phyloP scores from a whole-genome alignment of 345 rosid species.

The Toxicodendron radicans region DNA sequence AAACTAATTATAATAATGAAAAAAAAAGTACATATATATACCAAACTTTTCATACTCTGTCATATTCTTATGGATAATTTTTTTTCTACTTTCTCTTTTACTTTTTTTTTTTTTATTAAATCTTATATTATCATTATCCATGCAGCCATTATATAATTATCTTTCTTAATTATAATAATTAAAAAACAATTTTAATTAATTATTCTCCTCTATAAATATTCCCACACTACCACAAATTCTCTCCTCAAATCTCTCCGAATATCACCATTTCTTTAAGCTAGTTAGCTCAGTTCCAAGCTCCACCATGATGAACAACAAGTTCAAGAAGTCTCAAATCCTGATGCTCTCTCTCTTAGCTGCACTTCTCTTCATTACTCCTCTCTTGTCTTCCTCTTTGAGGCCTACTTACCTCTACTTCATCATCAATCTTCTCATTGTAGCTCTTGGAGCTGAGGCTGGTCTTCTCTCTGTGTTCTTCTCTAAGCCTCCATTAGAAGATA shows the following conservation, averaged over 20 bases:
- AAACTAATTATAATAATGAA: too few species aligned
- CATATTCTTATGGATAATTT: not conserved
- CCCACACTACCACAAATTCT: constrained; percentile 19
- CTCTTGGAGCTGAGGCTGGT: constrained; percentile 69
- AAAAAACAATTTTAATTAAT: too few species aligned
- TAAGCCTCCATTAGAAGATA: constrained; percentile 33
- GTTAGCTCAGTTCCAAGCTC: not conserved
- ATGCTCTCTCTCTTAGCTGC: constrained; percentile 41
- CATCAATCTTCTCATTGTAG: constrained; percentile 56
- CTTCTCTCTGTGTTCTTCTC: constrained; percentile 44
- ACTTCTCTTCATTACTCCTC: constrained; percentile 49
- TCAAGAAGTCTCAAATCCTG: constrained; percentile 47
- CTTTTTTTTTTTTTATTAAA: not conserved
- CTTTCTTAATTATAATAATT: too few species aligned
- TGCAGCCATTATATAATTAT: not conserved
- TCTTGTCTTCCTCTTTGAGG: constrained; percentile 49
- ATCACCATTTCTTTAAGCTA: not conserved
- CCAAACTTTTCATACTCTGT: not conserved
- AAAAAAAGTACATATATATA: too few species aligned
- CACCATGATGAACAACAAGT: constrained; percentile 34
- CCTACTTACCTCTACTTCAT: constrained; percentile 56
- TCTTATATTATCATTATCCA: not conserved
- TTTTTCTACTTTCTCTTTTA: not conserved
- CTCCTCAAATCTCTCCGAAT: not conserved
- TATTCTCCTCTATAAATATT: constrained; percentile 20